Evolutionary conservation across 1,284 basidiomycete genomes (phyloP), one percentile per base, ranked within the genome.

Genomic region (Sanguinoderma infundibulare): DNA sequence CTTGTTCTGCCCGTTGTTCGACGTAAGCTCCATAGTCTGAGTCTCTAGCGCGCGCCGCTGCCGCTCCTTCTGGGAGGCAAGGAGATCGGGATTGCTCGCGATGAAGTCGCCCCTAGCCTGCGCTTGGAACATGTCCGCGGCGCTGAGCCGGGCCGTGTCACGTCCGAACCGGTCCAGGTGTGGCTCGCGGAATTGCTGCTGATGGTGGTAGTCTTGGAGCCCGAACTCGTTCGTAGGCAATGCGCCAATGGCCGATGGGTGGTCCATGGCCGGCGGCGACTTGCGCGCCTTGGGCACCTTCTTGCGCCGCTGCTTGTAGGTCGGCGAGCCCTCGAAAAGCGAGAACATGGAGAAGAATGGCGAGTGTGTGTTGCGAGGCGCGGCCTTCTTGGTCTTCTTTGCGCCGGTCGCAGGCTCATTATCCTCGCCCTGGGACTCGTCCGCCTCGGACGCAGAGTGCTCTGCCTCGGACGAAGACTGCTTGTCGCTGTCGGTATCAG

Each of bases 301-400:
- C 81, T 92, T 93, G 64, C 92, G 83, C n/a, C 94, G 83, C 69
- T 91, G 89, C 76, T 96, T 96, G 81, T 96, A 96, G 7, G 85
- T 85, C 2, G 92, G 90, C 63, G 86, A 90, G 8, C 94, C 93
- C 72, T 91, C 90, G 60, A 93, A 90, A 50, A 94, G 77, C n/a
- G 89, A 86, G 73, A 92, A 85, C 73, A 87, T 83, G 34, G 82
- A 81, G 73, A 89, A 84, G 74, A 89, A 86, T 9, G 86, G 81
- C 53, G 83, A 77, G 63, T 75, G 77, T 34, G 77, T 73, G 56
- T 74, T 59, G 68, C 63, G 58, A 62, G 62, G 56, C 55, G 60
- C 54, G 64, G 59, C 59, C 57, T 53, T 26, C 28, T 46, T 50
- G n/a, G 17, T 62, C 62, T 60, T 68, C 54, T 40, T 67, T 4